Percentiles rank a stretch among this genome's conserved stretches.
Conservation (phyloP, 257 asterid genomes). For the Nicotiana attenuata region DNA sequence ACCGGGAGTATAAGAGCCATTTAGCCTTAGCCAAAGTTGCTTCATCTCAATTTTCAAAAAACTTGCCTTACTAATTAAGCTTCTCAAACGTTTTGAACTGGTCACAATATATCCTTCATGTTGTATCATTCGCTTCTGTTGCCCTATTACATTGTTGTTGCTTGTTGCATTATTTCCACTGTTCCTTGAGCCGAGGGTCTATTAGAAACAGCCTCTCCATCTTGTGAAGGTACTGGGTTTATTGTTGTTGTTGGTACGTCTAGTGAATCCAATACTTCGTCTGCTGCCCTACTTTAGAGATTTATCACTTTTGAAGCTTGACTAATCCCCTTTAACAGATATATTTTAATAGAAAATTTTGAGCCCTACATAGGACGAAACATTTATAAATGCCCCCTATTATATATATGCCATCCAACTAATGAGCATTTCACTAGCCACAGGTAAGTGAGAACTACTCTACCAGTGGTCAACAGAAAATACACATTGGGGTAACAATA, state of each 20-base stretch:
- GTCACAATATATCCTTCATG: background rate
- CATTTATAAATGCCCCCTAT: background rate
- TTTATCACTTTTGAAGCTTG: constrained; percentile 1
- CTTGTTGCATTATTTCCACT: too few relatives aligned
- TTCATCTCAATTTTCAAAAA: background rate
- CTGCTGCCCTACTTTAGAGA: background rate
- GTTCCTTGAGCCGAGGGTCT: too few relatives aligned
- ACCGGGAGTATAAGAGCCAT: background rate
- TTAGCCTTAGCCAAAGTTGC: background rate
- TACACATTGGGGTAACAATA: background rate
- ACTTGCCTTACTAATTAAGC: background rate
- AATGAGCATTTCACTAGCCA: background rate
- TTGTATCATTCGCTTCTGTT: too few relatives aligned
- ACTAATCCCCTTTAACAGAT: background rate
- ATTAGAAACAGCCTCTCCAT: too few relatives aligned
- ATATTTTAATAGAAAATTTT: background rate
- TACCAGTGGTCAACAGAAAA: background rate
- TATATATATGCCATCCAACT: background rate
- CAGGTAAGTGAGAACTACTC: background rate
- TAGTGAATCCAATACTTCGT: constrained; percentile 2
- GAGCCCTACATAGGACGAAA: background rate
- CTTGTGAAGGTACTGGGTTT: too few relatives aligned
- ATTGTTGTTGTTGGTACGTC: too few relatives aligned
- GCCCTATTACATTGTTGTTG: too few relatives aligned
- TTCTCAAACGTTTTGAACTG: background rate